Conservation (phyloP, 176 grass and related monocot genomes). For the Areca catechu region DNA sequence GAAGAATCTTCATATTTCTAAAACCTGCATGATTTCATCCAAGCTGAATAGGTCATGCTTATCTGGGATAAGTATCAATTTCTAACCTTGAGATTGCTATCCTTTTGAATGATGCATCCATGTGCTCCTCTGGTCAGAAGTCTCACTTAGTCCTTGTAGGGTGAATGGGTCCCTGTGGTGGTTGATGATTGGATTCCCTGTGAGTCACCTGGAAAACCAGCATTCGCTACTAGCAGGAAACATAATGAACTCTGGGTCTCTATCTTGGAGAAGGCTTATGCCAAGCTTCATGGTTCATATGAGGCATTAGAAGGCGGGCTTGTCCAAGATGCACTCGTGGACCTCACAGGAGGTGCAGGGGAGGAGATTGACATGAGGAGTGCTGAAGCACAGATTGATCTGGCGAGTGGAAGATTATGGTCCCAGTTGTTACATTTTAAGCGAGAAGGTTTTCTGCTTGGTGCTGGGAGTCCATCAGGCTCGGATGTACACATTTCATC, state of each 20-base stretch:
- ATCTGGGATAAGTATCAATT: no score
- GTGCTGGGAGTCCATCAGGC: conserved; percentile 97
- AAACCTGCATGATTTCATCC: no score
- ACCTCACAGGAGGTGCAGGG: conserved; percentile 93
- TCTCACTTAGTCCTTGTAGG: conserved; percentile 29
- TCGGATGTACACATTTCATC: conserved; percentile 91
- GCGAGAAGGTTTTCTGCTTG: conserved; percentile 91
- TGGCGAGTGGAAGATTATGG: conserved; percentile 95
- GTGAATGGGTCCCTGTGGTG: conserved; percentile 98
- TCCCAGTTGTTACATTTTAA: conserved; percentile 96
- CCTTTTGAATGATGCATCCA: neutral
- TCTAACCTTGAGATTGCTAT: no score
- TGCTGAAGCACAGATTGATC: conserved; percentile 80
- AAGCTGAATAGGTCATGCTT: no score
- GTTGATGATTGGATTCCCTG: conserved; percentile 99
- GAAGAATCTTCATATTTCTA: no score
- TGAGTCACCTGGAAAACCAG: conserved; percentile 85
- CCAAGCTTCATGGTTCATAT: conserved; percentile 98
- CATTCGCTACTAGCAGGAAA: conserved; percentile 93
- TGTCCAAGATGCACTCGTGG: conserved; percentile 98
- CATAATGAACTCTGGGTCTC: conserved; percentile 97
- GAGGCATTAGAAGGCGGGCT: conserved; percentile 97
- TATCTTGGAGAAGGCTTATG: conserved; percentile 95
- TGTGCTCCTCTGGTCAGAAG: neutral
- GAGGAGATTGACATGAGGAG: conserved; percentile 99